A percentile compares a stretch with the other conserved stretches of the same genome.
Evolutionary conservation across 441 rosid species (phyloP).

Genomic region (Pelargonium cotyledonis): DNA sequence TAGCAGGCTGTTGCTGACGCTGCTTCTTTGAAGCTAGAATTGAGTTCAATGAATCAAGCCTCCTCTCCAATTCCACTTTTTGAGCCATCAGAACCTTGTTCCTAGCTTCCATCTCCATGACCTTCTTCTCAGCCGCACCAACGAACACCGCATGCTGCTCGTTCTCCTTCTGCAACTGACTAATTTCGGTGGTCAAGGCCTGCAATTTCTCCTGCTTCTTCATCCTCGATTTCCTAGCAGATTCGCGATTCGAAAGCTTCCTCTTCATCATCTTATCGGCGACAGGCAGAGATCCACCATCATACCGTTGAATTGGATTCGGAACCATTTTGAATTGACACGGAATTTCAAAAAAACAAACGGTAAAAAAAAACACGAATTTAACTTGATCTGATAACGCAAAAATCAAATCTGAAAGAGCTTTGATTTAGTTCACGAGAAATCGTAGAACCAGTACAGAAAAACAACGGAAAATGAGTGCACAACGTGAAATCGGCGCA

Average conservation of each 20-base stretch:
- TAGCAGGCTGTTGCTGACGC: not conserved
- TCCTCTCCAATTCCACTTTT: not conserved
- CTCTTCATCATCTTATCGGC: not conserved
- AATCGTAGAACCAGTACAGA: conserved; percentile 2
- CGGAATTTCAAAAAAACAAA: not conserved
- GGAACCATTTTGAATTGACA: not conserved
- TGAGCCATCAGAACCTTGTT: conserved; percentile 5
- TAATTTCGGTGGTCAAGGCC: not conserved
- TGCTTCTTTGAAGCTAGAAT: conserved; percentile 1
- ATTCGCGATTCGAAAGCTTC: not conserved
- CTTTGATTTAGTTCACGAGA: not conserved
- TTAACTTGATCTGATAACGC: not conserved
- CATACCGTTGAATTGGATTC: not conserved
- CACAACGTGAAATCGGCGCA: conserved; percentile 3
- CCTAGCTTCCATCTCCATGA: not conserved
- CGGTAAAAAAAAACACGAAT: not conserved
- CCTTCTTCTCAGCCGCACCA: not conserved
- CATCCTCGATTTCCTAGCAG: not conserved
- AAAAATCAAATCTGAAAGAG: not conserved
- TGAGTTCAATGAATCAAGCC: not conserved
- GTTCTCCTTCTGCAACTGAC: not conserved
- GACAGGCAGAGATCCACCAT: not conserved
- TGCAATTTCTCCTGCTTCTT: conserved; percentile 4
- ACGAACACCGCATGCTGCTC: not conserved
- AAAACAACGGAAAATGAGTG: conserved; percentile 1